Base-by-base conservation (phyloP, 768 basidiomycete species). In the Suillus paluster region DNA sequence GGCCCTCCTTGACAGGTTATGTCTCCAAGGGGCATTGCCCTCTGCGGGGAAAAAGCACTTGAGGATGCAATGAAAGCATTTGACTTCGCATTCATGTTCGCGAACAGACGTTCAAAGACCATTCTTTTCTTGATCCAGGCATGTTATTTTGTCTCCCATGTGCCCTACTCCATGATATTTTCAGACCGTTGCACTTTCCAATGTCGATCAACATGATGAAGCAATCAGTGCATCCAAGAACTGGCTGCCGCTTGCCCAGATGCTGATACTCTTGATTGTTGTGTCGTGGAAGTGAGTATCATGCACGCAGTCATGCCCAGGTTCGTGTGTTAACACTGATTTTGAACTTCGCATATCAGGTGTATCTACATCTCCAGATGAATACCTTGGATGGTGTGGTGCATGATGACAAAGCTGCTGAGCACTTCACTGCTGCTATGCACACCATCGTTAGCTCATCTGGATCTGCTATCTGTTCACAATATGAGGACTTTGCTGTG, bases 21-120 rank as follows among this genome's bases (percentile, higher is more conserved):
- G 36, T 54, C 14, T 36, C 34, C 21, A 23, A 54, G 34, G 52
- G 52, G 8, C n/a, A 54, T 54, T 54, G 52, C 52, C 14, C 52
- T 54, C 34, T 54, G 52, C 9, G 34, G 52, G n/a, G 23, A 34
- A 36, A 54, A 54, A 23, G 9, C 52, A 15, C 2, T 54, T 4
- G 7, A 54, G 21, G 52, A 34, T 1, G 52, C 52, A 10, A 54
- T 23, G 52, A 36, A 36, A 36, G 21, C 52, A 23, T 54, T 54
- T 36, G 52, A 54, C 33, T 21, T 54, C 14, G 52, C 52, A 15
- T 54, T 54, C 52, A 23, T 54, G 36, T 54, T 36, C 21, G 15
- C 19, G 11, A 27, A 34, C 15, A 21, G 8, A 54, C 34, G 36
- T 54, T 34, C 34, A 7, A 34, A 54, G 34, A 23, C 9, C 4